phyloP scores from a whole-genome alignment of 495 filamentous ascomycete species.

The Neurospora sp. region DNA sequence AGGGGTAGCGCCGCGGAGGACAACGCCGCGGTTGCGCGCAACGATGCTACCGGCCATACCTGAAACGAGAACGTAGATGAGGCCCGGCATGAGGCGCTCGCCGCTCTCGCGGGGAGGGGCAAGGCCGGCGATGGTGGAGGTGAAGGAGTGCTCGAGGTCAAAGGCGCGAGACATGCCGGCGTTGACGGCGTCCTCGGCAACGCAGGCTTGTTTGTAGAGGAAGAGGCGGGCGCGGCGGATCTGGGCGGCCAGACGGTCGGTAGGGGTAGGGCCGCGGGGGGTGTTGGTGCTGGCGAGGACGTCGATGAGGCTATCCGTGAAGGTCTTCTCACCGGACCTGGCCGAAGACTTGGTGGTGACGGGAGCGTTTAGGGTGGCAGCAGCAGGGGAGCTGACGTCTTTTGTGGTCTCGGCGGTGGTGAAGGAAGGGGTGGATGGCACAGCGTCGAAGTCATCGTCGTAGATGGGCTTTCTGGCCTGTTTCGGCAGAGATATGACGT shows the following conservation, averaged over 20 bases:
- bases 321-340: constrained; percentile 8
- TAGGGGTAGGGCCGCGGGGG: constrained; percentile 61
- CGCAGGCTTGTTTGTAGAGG: constrained; percentile 60
- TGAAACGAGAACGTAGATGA: constrained; percentile 81
- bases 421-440: constrained; percentile 20
- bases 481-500: background rate
- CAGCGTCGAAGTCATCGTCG: constrained; percentile 58
- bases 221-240: constrained; percentile 72
- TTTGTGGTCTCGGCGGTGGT: constrained; percentile 19
- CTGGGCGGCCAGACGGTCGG: constrained; percentile 80
- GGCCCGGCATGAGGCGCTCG: constrained; percentile 76
- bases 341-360: background rate
- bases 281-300: constrained; percentile 7
- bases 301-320: background rate
- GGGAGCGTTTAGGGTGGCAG: constrained; percentile 10
- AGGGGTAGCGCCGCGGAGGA: constrained; percentile 64
- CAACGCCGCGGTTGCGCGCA: constrained; percentile 70
- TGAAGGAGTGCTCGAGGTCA: constrained; percentile 71
- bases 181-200: constrained; percentile 72
- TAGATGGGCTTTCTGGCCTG: constrained; percentile 77
- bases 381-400: constrained; percentile 14
- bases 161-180: constrained; percentile 62
- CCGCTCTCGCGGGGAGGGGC: constrained; percentile 72
- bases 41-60: constrained; percentile 89
- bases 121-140: constrained; percentile 74